These are phyloP conservation scores for Saccharomycopsis sp. DNA, from an alignment of 805 yeast species.

Conservation along the genomic window DNA sequence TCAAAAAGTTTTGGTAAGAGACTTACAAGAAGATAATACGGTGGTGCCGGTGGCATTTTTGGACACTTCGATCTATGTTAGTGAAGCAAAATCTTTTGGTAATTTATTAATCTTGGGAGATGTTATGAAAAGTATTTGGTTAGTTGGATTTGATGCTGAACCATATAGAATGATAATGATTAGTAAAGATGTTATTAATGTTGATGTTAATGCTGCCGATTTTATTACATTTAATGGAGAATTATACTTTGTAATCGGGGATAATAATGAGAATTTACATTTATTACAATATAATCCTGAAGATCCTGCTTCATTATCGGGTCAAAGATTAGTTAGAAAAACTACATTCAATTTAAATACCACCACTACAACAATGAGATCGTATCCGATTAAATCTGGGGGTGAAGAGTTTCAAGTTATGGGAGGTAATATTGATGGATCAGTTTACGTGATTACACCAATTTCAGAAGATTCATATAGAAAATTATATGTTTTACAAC, in stretches of 20 bases:
- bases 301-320: conserved; percentile 72
- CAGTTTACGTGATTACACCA: conserved; percentile 64
- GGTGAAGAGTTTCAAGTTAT: conserved; percentile 30
- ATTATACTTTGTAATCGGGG: conserved; percentile 56
- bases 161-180: conserved; percentile 78
- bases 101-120: conserved; percentile 79
- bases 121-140: conserved; percentile 60
- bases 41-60: conserved; percentile 90
- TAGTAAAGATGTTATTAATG: conserved; percentile 59
- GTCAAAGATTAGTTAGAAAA: conserved; percentile 61
- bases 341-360: conserved; percentile 64
- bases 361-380: conserved; percentile 42
- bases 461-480: conserved; percentile 67
- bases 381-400: conserved; percentile 28
- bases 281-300: conserved; percentile 85
- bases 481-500: conserved; percentile 75
- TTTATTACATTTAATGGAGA: conserved; percentile 65
- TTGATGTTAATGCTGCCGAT: conserved; percentile 65
- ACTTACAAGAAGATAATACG: conserved; percentile 72
- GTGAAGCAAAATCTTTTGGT: conserved; percentile 75
- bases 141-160: conserved; percentile 88
- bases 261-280: conserved; percentile 56
- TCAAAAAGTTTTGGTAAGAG: conserved; percentile 66
- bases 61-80: conserved; percentile 72
- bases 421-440: conserved; percentile 74